Conservation (phyloP, 2,329 filamentous ascomycete species). For the Apiospora hydei region DNA sequence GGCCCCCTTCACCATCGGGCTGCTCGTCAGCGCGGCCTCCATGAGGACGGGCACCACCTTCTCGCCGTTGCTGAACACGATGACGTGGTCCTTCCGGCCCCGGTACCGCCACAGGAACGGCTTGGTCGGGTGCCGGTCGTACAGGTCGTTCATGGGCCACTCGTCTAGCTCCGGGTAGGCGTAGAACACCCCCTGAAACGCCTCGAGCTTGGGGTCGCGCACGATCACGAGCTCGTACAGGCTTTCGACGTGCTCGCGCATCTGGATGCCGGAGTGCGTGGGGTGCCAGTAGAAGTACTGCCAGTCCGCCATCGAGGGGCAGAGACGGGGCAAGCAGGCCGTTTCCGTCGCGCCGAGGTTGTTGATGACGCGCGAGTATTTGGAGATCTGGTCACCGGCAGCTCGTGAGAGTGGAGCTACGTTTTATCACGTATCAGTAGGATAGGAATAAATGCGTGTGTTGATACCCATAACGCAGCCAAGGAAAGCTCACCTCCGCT, state of each 20-base stretch:
- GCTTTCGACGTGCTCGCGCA: conserved; percentile 28
- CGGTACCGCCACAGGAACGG: conserved; percentile 32
- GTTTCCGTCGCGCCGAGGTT: conserved; percentile 35
- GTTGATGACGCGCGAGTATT: conserved; percentile 30
- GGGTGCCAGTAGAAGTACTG: conserved; percentile 36
- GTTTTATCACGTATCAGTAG: background rate
- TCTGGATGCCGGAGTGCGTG: conserved; percentile 31
- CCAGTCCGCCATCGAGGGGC: conserved; percentile 33
- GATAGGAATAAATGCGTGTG: background rate
- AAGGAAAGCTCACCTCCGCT: conserved; percentile 29
- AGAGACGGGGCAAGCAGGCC: conserved; percentile 29
- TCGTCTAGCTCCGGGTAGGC: conserved; percentile 41
- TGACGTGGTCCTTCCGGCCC: conserved; percentile 42
- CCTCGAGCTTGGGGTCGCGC: conserved; percentile 32
- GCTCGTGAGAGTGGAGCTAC: conserved; percentile 32
- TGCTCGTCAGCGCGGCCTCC: conserved; percentile 44
- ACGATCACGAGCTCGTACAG: conserved; percentile 45
- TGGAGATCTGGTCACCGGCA: conserved; percentile 29
- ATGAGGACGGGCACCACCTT: conserved; percentile 42
- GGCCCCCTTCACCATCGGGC: conserved; percentile 49
- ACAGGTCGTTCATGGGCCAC: conserved; percentile 46
- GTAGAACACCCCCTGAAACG: conserved; percentile 39
- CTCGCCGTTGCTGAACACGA: conserved; percentile 43
- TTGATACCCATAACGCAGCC: background rate
- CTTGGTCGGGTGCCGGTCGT: conserved; percentile 37